Evolutionary conservation across 768 basidiomycete genomes (phyloP).

Genomic region (Mycena polygramma): DNA sequence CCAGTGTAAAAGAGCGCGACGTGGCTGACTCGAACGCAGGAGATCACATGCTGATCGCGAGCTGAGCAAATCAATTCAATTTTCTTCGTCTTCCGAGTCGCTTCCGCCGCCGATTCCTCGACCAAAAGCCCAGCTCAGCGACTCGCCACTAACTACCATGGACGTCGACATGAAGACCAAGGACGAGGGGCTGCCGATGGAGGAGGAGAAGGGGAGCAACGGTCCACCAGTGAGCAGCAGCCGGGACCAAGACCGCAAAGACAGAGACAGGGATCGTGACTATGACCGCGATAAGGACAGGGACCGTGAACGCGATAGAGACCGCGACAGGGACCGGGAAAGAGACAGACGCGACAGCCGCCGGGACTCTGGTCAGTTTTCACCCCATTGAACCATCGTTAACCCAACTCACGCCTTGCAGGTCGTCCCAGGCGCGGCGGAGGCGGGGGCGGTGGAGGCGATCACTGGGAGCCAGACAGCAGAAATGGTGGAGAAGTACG

Average conservation of each 20-base stretch:
- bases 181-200: conserved; percentile 59
- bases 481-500: conserved; percentile 76
- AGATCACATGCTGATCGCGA: too few relatives aligned
- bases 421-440: conserved; percentile 59
- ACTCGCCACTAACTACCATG: conserved; percentile 56
- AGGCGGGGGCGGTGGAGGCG: conserved; percentile 61
- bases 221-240: conserved; percentile 53
- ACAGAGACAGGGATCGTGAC: conserved; percentile 56
- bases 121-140: neutral
- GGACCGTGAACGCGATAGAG: conserved; percentile 53
- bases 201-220: conserved; percentile 68
- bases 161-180: conserved; percentile 88
- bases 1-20: too few relatives aligned
- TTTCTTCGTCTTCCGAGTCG: neutral
- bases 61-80: too few relatives aligned
- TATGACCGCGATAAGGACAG: conserved; percentile 61
- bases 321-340: conserved; percentile 61
- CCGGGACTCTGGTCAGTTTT: conserved; percentile 67
- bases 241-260: conserved; percentile 60
- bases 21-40: too few relatives aligned
- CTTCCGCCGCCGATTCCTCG: neutral
- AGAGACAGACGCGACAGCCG: conserved; percentile 60
- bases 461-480: conserved; percentile 90
- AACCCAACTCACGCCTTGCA: conserved; percentile 20
- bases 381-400: neutral